phyloP scores from a whole-genome alignment of 2,329 filamentous ascomycete species.

The Fusarium concolor region DNA sequence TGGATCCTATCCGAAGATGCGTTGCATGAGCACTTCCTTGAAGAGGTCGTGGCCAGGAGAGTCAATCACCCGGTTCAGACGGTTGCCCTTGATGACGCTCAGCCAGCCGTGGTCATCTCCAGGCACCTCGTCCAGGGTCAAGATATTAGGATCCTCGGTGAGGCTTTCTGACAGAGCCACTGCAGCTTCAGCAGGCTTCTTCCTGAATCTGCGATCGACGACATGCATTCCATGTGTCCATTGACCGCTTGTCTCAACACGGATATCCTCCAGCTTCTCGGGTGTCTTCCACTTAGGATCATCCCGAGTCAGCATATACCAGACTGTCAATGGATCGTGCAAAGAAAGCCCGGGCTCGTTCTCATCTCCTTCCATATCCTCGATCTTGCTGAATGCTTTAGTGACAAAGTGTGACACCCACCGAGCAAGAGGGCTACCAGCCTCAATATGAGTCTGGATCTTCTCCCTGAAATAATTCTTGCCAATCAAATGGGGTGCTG shows the following conservation, averaged over 20 bases:
- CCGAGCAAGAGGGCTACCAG: conserved; percentile 77
- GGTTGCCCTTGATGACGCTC: conserved; percentile 78
- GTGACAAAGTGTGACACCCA: conserved; percentile 80
- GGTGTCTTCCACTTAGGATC: conserved; percentile 69
- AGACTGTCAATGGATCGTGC: conserved; percentile 83
- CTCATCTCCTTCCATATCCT: conserved; percentile 68
- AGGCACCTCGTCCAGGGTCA: conserved; percentile 63
- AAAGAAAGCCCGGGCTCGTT: conserved; percentile 72
- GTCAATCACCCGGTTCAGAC: conserved; percentile 77
- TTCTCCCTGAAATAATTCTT: conserved; percentile 68
- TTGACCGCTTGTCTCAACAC: conserved; percentile 89
- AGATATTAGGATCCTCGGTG: conserved; percentile 54
- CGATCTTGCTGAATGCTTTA: conserved; percentile 77
- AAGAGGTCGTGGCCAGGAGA: conserved; percentile 77
- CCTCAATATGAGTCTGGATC: conserved; percentile 65
- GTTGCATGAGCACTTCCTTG: conserved; percentile 72
- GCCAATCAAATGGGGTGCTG: conserved; percentile 74
- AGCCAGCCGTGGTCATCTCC: conserved; percentile 84
- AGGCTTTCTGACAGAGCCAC: conserved; percentile 56
- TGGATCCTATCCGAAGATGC: conserved; percentile 65
- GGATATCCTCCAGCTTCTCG: conserved; percentile 78
- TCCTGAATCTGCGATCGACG: conserved; percentile 75
- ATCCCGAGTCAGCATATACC: conserved; percentile 77
- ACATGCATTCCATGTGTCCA: conserved; percentile 96
- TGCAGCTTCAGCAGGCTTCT: conserved; percentile 61